These are phyloP conservation scores for Aspergillus homomorphus DNA, from an alignment of 495 filamentous ascomycete species.

Conservation along the genomic window DNA sequence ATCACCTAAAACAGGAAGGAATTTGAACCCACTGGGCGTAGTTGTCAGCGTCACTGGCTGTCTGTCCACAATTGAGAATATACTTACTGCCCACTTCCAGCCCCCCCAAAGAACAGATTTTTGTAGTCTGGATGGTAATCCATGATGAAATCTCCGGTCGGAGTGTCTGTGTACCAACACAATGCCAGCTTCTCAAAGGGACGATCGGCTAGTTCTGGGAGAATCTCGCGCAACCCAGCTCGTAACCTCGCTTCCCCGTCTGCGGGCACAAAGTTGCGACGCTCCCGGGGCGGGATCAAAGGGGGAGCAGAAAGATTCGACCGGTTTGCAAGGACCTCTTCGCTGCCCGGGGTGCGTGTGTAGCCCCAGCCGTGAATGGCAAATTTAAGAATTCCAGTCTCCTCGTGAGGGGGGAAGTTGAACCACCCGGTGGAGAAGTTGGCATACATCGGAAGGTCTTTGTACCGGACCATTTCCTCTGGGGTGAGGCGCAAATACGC, in stretches of 20 bases:
- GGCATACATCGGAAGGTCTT: slow-evolving; percentile 39
- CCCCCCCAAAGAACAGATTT: slow-evolving; percentile 16
- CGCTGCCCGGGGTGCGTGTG: neutral
- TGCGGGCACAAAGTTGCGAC: slow-evolving; percentile 13
- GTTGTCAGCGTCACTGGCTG: neutral
- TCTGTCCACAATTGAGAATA: neutral
- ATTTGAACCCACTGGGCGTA: slow-evolving; percentile 20
- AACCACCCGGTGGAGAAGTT: slow-evolving; percentile 73
- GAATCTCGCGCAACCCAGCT: slow-evolving; percentile 50
- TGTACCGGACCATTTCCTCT: slow-evolving; percentile 17
- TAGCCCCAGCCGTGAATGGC: slow-evolving; percentile 75
- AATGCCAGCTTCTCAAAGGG: slow-evolving; percentile 56
- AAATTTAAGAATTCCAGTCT: slow-evolving; percentile 62
- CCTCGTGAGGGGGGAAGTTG: slow-evolving; percentile 60
- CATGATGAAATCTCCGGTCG: slow-evolving; percentile 22
- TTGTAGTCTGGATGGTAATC: slow-evolving; percentile 18
- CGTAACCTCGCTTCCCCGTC: slow-evolving; percentile 29
- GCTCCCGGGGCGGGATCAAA: slow-evolving; percentile 13
- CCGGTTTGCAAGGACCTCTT: neutral
- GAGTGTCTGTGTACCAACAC: slow-evolving; percentile 29
- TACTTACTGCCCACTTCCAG: slow-evolving; percentile 23
- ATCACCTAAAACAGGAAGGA: slow-evolving; percentile 13
- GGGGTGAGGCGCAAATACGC: slow-evolving; percentile 22
- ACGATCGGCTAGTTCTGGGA: slow-evolving; percentile 54
- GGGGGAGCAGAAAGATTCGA: slow-evolving; percentile 11